A percentile compares a stretch with the other conserved stretches of the same genome.
These are phyloP conservation scores for Nicotiana noctiflora DNA, from an alignment of 257 asterid species.

Conservation along the genomic window DNA sequence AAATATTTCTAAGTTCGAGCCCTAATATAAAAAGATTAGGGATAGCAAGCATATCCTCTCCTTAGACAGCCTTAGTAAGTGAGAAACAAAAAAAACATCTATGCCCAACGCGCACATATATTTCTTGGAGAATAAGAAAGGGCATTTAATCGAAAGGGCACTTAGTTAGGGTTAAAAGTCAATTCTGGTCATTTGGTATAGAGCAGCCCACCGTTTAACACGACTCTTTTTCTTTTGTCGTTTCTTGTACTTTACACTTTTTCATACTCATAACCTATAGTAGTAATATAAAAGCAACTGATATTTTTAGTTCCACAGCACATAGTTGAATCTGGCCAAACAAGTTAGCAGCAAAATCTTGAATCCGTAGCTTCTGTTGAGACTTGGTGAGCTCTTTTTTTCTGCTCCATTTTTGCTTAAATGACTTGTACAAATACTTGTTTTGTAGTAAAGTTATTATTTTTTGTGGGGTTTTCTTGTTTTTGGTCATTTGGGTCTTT, in stretches of 20 bases:
- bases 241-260: not conserved
- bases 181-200: not conserved
- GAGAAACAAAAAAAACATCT: too few relatives aligned
- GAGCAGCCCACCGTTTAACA: constrained; percentile 3
- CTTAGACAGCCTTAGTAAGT: too few relatives aligned
- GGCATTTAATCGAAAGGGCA: not conserved
- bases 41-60: too few relatives aligned
- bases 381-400: not conserved
- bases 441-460: not conserved
- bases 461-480: not conserved
- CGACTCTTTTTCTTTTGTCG: not conserved
- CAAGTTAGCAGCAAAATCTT: not conserved
- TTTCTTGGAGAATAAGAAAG: too few relatives aligned
- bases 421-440: not conserved
- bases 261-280: not conserved
- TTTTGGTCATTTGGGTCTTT: not conserved
- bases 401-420: not conserved
- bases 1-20: too few relatives aligned
- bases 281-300: not conserved
- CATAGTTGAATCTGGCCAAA: not conserved
- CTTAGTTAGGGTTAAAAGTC: too few relatives aligned
- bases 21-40: too few relatives aligned
- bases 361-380: not conserved
- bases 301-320: not conserved
- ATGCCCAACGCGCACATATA: too few relatives aligned